Base-by-base conservation (phyloP, 1,284 basidiomycete species). In the Sporisorium iseilematis-ciliati region DNA sequence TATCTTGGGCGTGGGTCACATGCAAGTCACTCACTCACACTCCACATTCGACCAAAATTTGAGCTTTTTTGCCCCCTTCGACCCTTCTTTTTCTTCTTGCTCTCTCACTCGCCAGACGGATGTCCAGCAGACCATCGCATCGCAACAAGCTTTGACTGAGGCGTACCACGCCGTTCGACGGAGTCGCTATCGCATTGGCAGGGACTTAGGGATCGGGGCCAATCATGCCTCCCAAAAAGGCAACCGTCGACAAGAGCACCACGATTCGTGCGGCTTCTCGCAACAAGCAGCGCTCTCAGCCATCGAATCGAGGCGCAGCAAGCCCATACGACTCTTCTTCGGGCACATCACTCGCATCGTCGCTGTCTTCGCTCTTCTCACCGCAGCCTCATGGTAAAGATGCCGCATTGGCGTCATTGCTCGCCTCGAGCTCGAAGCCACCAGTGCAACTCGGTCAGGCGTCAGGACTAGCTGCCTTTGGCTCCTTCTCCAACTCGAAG, bases 341-440 rank as follows among this genome's bases (percentile, higher is more conserved):
- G 2, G 57, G 56, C 14, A 41, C 52, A n/a, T 73, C 74, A 11
- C 63, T 76, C 18, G 74, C 74, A 2, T 68, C 65, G 7, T 76
- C 74, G 16, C 63, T 76, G 4, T 65, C 69, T 8, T 72, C 74
- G 6, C 74, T 76, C 43, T 69, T 76, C 54, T 67, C 65, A 5
- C 74, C 74, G 2, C 55, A 65, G 41, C 65, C 69, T 0, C 69
- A 76, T 25, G 74, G 69, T 16, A 76, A 76, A 40, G 74, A 76
- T 73, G 74, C 74, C 31, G 65, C 69, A 7, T 26, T 76, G 29
- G 74, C 74, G 0, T 62, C 65, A 2, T 40, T 76, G 26, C 54
- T 76, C 7, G 74, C 65, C 3, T 62, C 68, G 10, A 71, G 51
- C 54, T 68, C 74, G 0, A 76, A 65, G 43, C 65, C 65, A n/a